Evolutionary conservation across 2,329 filamentous ascomycete species (phyloP).

Genomic region (Alternaria gansuensis): DNA sequence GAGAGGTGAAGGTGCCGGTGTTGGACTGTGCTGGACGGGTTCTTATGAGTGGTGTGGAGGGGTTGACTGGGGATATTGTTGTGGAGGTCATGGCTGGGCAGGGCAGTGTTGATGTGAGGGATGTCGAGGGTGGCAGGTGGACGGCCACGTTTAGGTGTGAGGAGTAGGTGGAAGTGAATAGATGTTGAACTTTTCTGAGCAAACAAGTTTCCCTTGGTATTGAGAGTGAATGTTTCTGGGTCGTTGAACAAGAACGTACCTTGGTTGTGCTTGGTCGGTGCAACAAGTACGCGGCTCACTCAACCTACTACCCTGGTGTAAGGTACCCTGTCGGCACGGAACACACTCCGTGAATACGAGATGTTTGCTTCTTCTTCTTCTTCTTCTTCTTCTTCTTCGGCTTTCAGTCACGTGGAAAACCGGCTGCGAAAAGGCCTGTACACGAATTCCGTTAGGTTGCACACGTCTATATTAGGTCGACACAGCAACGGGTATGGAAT

Average conservation of each 20-base stretch:
- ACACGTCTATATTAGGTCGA: conserved; percentile 12
- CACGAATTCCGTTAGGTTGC: conserved; percentile 7
- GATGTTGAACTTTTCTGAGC: not conserved
- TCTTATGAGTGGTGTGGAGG: conserved; percentile 29
- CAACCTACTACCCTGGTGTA: not conserved
- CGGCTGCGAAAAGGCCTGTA: not conserved
- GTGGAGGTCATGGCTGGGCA: conserved; percentile 29
- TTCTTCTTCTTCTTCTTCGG: conserved; percentile 1
- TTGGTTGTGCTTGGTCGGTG: not conserved
- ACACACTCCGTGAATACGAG: not conserved
- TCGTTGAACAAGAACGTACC: not conserved
- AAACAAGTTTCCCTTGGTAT: not conserved
- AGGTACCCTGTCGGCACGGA: not conserved
- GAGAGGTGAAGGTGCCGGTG: conserved; percentile 39
- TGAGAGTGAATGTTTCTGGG: not conserved
- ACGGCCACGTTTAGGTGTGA: conserved; percentile 28
- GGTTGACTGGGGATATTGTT: conserved; percentile 28
- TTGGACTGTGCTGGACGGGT: conserved; percentile 33
- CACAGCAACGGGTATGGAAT: conserved; percentile 17
- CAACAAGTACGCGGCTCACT: not conserved
- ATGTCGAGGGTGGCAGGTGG: conserved; percentile 39
- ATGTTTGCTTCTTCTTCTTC: conserved; percentile 4
- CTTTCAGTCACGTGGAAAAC: not conserved
- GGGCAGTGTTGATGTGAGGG: conserved; percentile 22
- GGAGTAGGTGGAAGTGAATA: not conserved